Base-by-base conservation (phyloP, 176 grass and related monocot genomes). In the Panicum miliaceum region DNA sequence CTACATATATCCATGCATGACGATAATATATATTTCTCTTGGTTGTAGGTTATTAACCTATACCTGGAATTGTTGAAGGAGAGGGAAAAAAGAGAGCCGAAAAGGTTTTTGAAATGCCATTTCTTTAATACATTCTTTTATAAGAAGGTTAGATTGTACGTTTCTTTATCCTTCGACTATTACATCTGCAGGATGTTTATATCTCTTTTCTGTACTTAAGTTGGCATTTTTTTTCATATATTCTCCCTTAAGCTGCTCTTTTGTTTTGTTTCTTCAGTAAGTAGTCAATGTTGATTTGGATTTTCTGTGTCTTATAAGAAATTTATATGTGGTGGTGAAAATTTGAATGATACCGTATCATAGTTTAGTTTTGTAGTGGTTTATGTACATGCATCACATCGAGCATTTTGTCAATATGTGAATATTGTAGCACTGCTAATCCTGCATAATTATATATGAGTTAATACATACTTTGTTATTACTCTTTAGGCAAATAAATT, bases 71-170 rank as follows among this genome's bases (percentile, higher is more conserved):
- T 97, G 69, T 86, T 97, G 73, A 94, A 97, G 77, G 92, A 94
- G 75, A 86, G 94, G 65, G 90, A 86, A 79, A 80, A 29, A 80
- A 97, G 94, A 87, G 87, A 94, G 70, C 88, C 92, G 1, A 58
- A 80, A 58, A 92, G 57, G 72, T 97, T 89, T 83, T 59, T 92
- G 69, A 97, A 92, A 78, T 97, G 92, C 56, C 94, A 97, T 89
- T 97, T 97, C 90, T 97, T 94, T 58, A 97, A 97, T 89, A 92
- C 92, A 63, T 97, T 97, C 79, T 97, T 97, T 82, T 97, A 97
- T 86, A 94, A 94, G 71, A 97, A 90, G 94, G 94, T 97, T 88
- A 84, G 78, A 75, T 81, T 20, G 43, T 84, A 78, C 76, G 59
- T 42, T 71, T 82, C n/a, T 69, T 73, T 64, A 84, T 48, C 29